Conservation (phyloP, 192 early-diverging fungal genomes). For the Radiomyces spectabilis region DNA sequence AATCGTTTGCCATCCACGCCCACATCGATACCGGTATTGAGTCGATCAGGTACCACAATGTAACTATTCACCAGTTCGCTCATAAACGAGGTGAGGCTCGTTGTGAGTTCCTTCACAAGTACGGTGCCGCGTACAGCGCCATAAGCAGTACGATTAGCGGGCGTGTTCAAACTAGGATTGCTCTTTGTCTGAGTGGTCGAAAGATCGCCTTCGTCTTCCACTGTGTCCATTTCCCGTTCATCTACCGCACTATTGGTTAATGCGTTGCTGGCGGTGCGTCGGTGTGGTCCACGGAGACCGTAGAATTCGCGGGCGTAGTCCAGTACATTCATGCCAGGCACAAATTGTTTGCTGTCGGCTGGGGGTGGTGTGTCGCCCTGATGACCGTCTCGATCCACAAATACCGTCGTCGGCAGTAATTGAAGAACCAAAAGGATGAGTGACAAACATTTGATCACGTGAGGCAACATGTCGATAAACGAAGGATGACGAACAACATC, state of each 20-base stretch:
- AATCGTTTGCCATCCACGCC: constrained; percentile 9
- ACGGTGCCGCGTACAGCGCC: constrained; percentile 9
- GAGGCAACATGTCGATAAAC: constrained; percentile 16
- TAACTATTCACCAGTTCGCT: constrained; percentile 4
- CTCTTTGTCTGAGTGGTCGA: not conserved
- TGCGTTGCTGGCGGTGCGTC: not conserved
- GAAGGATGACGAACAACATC: not conserved
- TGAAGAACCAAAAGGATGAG: constrained; percentile 25
- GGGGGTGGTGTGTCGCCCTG: not conserved
- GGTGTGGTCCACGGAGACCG: not conserved
- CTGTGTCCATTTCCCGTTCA: not conserved
- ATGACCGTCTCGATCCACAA: constrained; percentile 12
- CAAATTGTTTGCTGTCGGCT: constrained; percentile 22
- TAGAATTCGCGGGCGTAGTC: constrained; percentile 46
- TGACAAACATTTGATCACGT: constrained; percentile 20
- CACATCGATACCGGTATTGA: constrained; percentile 6
- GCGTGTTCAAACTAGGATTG: no score
- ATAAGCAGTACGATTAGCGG: not conserved
- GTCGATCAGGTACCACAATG: constrained; percentile 2
- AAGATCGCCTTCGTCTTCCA: constrained; percentile 14
- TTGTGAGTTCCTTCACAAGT: constrained; percentile 8
- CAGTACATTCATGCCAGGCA: constrained; percentile 25
- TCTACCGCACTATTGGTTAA: not conserved
- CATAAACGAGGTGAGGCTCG: constrained; percentile 6
- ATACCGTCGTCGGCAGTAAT: constrained; percentile 24